Percentiles rank a stretch among this genome's conserved stretches.
Evolutionary conservation across 768 basidiomycete species (phyloP).

Genomic region (Sarcodon sp.): DNA sequence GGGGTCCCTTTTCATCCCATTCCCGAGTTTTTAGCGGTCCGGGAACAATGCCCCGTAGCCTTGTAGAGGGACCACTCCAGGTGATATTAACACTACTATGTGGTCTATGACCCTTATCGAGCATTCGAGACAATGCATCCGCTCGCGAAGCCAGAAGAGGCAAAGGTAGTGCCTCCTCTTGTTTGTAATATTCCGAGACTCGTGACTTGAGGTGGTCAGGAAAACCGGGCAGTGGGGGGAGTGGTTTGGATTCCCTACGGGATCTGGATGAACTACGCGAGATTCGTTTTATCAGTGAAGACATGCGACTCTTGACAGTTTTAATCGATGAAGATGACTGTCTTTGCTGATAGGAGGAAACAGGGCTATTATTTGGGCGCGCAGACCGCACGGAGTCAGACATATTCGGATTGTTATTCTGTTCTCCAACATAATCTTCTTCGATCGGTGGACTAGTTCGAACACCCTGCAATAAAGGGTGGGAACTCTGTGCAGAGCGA

Average conservation of each 20-base stretch:
- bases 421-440: background rate
- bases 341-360: conserved; percentile 9
- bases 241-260: conserved; percentile 31
- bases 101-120: conserved; percentile 43
- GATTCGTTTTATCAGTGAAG: conserved; percentile 38
- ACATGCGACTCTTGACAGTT: conserved; percentile 27
- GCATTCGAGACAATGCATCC: conserved; percentile 29
- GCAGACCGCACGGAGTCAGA: background rate
- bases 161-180: conserved; percentile 35
- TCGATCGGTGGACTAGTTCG: background rate
- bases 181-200: conserved; percentile 27
- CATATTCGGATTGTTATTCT: background rate
- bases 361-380: conserved; percentile 1
- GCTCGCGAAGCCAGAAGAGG: conserved; percentile 41
- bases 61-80: background rate
- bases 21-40: background rate
- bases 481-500: background rate
- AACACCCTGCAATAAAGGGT: background rate
- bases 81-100: conserved; percentile 22
- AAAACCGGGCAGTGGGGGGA: conserved; percentile 46
- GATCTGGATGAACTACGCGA: conserved; percentile 21
- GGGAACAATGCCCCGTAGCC: background rate
- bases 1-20: no score
- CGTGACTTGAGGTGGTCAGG: conserved; percentile 29
- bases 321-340: conserved; percentile 28